A percentile compares a stretch with the other conserved stretches of the same genome.
Evolutionary conservation across 176 grass and related monocot genomes (phyloP).

Genomic region (Cenchrus purpureus): DNA sequence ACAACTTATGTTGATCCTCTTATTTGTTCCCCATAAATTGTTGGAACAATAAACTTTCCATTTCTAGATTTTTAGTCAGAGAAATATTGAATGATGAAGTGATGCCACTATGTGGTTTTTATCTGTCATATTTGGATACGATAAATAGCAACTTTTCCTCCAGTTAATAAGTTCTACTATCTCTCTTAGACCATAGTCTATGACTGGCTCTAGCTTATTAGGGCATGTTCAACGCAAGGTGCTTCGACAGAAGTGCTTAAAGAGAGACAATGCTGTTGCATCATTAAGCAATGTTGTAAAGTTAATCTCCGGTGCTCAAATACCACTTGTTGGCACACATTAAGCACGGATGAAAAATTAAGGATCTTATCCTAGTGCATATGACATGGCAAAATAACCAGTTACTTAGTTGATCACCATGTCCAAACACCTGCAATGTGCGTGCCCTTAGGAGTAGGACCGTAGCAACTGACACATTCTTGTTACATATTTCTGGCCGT

Average conservation of each 20-base stretch:
- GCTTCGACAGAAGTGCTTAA: not conserved
- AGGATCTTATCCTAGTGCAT: not conserved
- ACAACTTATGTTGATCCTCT: not conserved
- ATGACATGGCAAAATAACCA: not conserved
- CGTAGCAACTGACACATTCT: not conserved
- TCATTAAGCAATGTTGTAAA: not conserved
- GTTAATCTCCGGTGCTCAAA: not conserved
- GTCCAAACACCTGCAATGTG: not conserved
- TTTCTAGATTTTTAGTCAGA: slow-evolving; percentile 12
- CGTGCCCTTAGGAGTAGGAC: not conserved
- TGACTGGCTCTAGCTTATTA: slow-evolving; percentile 19
- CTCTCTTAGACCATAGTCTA: not conserved
- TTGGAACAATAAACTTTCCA: slow-evolving; percentile 15
- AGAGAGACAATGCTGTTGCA: not conserved
- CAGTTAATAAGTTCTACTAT: not conserved
- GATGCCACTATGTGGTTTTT: not conserved
- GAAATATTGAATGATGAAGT: not conserved
- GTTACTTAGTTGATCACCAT: not conserved
- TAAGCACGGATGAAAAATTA: not conserved
- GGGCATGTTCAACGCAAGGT: not conserved
- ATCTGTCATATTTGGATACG: slow-evolving; percentile 11
- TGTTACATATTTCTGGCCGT: not conserved
- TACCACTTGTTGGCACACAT: not conserved
- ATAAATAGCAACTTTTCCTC: not conserved
- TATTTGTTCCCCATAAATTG: slow-evolving; percentile 26